phyloP scores from a whole-genome alignment of 257 asterid genomes.

The Prunella vulgaris region DNA sequence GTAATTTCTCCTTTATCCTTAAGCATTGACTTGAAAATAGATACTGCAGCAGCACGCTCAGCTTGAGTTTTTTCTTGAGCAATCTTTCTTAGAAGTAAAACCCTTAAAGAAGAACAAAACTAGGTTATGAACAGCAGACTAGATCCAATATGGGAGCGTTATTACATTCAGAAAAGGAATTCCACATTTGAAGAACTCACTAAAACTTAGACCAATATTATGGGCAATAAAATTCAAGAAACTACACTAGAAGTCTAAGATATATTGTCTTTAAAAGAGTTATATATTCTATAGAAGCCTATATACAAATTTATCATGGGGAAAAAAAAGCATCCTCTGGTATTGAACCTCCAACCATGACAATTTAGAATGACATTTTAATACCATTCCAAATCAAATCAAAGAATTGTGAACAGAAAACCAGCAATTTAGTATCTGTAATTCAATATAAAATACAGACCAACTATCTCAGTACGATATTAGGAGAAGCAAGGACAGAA shows the following conservation, averaged over 20 bases:
- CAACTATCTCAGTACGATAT: background rate
- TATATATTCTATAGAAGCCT: background rate
- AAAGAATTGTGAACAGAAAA: background rate
- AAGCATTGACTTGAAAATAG: conserved; percentile 79
- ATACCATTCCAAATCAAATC: conserved; percentile 4
- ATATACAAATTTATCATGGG: background rate
- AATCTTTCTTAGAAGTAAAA: conserved; percentile 59
- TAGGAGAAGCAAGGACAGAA: background rate
- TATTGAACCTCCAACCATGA: background rate
- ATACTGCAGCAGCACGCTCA: conserved; percentile 60
- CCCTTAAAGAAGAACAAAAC: conserved; percentile 45
- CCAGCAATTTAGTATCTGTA: background rate
- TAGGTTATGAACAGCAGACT: conserved; percentile 19
- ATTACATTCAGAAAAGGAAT: conserved; percentile 4
- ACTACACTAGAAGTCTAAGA: background rate
- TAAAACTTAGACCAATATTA: background rate
- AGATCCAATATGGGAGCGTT: conserved; percentile 5
- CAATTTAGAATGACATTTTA: background rate
- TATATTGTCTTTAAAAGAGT: background rate
- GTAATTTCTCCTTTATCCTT: conserved; percentile 64
- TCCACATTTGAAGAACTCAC: conserved; percentile 12
- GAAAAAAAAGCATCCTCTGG: background rate
- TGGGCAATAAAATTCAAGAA: background rate
- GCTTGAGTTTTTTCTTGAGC: conserved; percentile 82
- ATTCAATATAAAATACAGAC: background rate